A percentile compares a stretch with the other conserved stretches of the same genome.
Conservation (phyloP, 1,139 yeast species). For the Ogataea hybrid region DNA sequence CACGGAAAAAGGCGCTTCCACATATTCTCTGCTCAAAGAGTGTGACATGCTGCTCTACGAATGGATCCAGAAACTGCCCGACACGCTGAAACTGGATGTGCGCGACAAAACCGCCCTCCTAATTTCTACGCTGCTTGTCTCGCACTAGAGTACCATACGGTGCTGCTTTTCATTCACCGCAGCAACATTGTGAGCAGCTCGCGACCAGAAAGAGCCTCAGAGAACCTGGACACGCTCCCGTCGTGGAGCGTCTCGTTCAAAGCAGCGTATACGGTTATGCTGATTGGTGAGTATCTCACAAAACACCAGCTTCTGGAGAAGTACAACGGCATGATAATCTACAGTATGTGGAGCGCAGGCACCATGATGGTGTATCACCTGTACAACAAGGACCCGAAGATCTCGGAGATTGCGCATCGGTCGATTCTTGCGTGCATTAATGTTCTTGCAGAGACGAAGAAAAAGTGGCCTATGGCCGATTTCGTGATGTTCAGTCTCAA, state of each 20-base stretch:
- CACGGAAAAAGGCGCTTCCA: constrained; percentile 44
- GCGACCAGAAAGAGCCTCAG: constrained; percentile 45
- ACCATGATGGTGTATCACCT: constrained; percentile 69
- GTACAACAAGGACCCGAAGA: constrained; percentile 25
- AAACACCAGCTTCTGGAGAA: constrained; percentile 56
- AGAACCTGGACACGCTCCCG: constrained; percentile 56
- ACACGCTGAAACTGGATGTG: constrained; percentile 57
- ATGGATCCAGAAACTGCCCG: constrained; percentile 75
- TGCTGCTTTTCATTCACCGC: constrained; percentile 69
- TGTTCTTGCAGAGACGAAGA: constrained; percentile 18
- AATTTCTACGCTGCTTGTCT: constrained; percentile 58
- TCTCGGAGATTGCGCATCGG: constrained; percentile 22
- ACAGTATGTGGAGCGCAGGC: constrained; percentile 59
- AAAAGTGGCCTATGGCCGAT: constrained; percentile 24
- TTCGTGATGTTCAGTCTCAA: constrained; percentile 23
- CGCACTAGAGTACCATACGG: constrained; percentile 72
- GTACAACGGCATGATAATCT: constrained; percentile 58
- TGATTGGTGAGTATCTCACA: constrained; percentile 69
- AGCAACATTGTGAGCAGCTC: constrained; percentile 67
- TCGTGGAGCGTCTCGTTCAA: constrained; percentile 84
- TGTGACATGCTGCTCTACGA: constrained; percentile 80
- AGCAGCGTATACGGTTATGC: constrained; percentile 77
- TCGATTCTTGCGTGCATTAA: constrained; percentile 23
- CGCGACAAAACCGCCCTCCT: constrained; percentile 43
- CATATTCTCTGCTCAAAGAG: constrained; percentile 35